Percentiles rank a stretch among this genome's conserved stretches.
Evolutionary conservation across 2,329 filamentous ascomycete genomes (phyloP).

Genomic region (Diaporthe aspalathi): DNA sequence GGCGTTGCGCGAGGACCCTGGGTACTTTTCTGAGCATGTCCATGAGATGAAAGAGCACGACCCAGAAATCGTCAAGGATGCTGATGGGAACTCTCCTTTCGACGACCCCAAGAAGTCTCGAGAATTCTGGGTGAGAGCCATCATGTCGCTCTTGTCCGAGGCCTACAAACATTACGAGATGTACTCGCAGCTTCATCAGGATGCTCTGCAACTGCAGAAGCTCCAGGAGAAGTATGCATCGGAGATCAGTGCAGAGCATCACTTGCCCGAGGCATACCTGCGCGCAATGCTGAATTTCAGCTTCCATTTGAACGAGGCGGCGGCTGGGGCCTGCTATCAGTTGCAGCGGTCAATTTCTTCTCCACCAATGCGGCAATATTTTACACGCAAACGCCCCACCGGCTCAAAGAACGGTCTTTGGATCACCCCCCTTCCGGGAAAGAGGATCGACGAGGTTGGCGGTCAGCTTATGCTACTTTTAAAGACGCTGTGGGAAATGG

Average conservation of each 20-base stretch:
- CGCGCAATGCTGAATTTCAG: no score
- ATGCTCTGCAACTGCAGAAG: conserved; percentile 43
- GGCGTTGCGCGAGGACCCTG: conserved; percentile 68
- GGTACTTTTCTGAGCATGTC: conserved; percentile 62
- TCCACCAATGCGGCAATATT: conserved; percentile 53
- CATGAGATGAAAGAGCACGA: conserved; percentile 60
- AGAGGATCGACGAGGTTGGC: conserved; percentile 43
- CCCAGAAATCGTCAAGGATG: conserved; percentile 57
- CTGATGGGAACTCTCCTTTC: conserved; percentile 44
- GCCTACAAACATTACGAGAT: conserved; percentile 51
- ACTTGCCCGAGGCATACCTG: conserved; percentile 54
- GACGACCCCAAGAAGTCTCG: neutral
- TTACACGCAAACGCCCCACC: conserved; percentile 43
- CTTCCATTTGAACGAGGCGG: no score
- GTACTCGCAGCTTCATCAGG: conserved; percentile 53
- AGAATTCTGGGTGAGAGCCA: conserved; percentile 54
- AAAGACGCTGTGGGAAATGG: conserved; percentile 52
- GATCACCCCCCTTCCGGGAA: no score
- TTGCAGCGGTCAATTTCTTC: conserved; percentile 53
- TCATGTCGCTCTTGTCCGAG: conserved; percentile 49
- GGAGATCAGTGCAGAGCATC: conserved; percentile 47
- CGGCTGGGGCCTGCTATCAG: conserved; percentile 47
- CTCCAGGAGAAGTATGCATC: conserved; percentile 50
- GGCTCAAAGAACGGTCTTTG: no score
- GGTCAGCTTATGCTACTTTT: conserved; percentile 52